These are phyloP conservation scores for Cynanchum wilfordii DNA, from an alignment of 257 asterid species.

Conservation along the genomic window DNA sequence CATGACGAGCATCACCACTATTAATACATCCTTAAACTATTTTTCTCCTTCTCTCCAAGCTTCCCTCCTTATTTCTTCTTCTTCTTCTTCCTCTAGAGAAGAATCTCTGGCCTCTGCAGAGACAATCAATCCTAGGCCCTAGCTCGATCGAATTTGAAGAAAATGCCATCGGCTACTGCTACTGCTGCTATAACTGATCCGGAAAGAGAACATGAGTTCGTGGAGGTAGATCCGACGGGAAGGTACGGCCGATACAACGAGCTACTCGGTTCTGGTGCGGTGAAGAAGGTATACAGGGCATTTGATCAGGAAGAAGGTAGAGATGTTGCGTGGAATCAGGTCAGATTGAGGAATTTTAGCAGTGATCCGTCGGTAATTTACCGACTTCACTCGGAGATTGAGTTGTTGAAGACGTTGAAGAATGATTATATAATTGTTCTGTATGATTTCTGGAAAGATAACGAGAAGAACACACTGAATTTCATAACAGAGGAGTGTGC, in stretches of 20 bases:
- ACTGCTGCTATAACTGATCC: not conserved
- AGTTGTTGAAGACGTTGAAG: constrained; percentile 19
- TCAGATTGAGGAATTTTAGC: constrained; percentile 21
- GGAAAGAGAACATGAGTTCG: constrained; percentile 16
- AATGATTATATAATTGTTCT: constrained; percentile 23
- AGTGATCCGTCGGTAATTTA: constrained; percentile 21
- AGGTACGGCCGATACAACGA: constrained; percentile 24
- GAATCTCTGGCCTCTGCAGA: too few relatives aligned
- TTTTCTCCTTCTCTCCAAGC: too few relatives aligned
- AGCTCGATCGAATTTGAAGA: too few relatives aligned
- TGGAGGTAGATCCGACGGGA: constrained; percentile 25
- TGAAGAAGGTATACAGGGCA: constrained; percentile 24
- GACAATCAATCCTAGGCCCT: too few relatives aligned
- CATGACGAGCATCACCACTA: too few relatives aligned
- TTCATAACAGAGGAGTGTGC: constrained; percentile 80
- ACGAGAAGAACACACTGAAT: constrained; percentile 35
- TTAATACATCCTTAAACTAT: too few relatives aligned
- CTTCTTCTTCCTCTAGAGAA: too few relatives aligned
- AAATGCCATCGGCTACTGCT: not conserved
- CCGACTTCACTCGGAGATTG: constrained; percentile 21
- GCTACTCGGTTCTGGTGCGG: constrained; percentile 20
- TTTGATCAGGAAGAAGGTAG: constrained; percentile 28
- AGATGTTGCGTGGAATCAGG: constrained; percentile 29
- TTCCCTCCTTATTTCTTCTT: too few relatives aligned
- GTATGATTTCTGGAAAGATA: constrained; percentile 22